A percentile compares a stretch with the other conserved stretches of the same genome.
Conservation (phyloP, 352 stramenopile species). For the Pythium brachiatum region DNA sequence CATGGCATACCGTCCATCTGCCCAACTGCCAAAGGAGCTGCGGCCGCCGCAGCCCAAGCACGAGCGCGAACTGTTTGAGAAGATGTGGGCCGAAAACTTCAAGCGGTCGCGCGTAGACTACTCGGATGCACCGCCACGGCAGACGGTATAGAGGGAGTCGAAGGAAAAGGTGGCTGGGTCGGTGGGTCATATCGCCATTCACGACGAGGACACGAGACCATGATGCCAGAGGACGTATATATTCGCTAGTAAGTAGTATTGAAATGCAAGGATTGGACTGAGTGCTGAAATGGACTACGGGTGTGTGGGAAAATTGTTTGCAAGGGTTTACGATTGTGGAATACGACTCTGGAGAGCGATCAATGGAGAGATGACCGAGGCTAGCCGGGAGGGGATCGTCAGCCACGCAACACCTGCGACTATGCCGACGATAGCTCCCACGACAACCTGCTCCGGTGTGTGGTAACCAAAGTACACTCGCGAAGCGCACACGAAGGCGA, state of each 20-base stretch:
- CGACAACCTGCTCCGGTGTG: background rate
- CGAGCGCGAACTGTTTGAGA: slow-evolving; percentile 95
- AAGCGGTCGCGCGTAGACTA: slow-evolving; percentile 86
- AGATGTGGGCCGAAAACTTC: slow-evolving; percentile 98
- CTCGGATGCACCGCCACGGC: slow-evolving; percentile 12
- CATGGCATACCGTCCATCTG: slow-evolving; percentile 55
- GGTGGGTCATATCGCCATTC: no score
- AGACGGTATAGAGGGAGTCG: slow-evolving; percentile 11
- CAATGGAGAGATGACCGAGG: background rate
- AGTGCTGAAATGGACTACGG: background rate
- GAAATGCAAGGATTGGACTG: background rate
- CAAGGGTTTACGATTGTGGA: no score
- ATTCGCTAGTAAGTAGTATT: slow-evolving; percentile 1
- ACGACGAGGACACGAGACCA: no score
- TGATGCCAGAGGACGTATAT: background rate
- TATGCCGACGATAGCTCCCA: background rate
- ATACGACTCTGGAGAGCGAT: no score
- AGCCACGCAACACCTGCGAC: background rate
- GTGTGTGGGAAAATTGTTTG: no score
- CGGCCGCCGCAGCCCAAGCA: slow-evolving; percentile 92
- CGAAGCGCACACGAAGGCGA: background rate
- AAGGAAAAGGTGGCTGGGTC: background rate
- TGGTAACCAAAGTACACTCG: background rate
- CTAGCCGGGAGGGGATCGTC: background rate
- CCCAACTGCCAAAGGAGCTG: slow-evolving; percentile 82